Evolutionary conservation across 1,284 basidiomycete species (phyloP).

Genomic region (Irpex lacteus): DNA sequence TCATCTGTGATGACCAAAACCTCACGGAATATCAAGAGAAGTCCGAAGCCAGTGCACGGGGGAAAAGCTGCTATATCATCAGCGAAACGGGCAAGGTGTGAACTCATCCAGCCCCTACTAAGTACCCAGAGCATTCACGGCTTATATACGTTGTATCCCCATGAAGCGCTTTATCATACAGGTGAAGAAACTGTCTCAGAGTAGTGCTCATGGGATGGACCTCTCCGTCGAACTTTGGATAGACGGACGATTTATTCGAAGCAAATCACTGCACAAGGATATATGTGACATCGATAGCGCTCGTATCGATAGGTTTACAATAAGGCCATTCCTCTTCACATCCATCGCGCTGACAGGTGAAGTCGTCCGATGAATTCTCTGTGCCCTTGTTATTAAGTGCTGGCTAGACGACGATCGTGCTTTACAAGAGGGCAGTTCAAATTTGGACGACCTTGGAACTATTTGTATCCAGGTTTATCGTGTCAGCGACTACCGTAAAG

Average conservation of each 20-base stretch:
- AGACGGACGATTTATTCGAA: too few relatives aligned
- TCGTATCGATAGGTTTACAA: too few relatives aligned
- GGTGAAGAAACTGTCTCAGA: too few relatives aligned
- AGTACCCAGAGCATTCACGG: too few relatives aligned
- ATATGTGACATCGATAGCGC: too few relatives aligned
- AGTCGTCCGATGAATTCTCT: not conserved
- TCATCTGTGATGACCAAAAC: not conserved
- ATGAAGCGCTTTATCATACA: too few relatives aligned
- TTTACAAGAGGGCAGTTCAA: not conserved
- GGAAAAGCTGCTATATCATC: not conserved
- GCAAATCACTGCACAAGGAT: too few relatives aligned
- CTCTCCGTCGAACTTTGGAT: too few relatives aligned
- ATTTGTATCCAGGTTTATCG: not conserved
- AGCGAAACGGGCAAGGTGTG: not conserved
- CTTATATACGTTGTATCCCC: too few relatives aligned
- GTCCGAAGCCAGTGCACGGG: not conserved
- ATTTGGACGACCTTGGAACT: not conserved
- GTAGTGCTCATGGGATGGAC: too few relatives aligned
- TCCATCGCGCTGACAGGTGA: not conserved
- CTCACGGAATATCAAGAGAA: not conserved
- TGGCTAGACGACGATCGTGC: not conserved
- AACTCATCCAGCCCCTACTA: not conserved
- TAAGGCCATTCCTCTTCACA: not conserved
- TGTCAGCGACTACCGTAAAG: not conserved
- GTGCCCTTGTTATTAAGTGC: not conserved